Conservation (phyloP, 257 asterid genomes). For the Verbena officinalis region DNA sequence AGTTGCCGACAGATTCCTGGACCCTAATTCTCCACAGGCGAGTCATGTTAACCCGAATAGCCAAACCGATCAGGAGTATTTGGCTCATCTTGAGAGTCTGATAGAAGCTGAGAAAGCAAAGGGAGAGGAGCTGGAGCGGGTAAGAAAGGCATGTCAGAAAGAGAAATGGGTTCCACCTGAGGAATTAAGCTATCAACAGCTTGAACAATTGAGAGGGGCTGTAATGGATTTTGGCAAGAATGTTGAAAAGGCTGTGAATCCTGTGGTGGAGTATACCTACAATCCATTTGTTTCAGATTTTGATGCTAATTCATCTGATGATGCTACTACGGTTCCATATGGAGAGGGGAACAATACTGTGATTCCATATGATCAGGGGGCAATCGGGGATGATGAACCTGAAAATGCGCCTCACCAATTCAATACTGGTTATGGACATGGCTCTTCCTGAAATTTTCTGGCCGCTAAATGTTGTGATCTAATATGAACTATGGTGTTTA, state of each 20-base stretch:
- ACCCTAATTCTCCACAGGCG: neutral
- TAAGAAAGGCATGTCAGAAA: neutral
- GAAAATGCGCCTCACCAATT: neutral
- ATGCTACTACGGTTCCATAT: neutral
- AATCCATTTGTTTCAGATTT: neutral
- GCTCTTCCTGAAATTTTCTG: neutral
- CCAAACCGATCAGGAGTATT: conserved; percentile 3
- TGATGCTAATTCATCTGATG: neutral
- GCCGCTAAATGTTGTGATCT: neutral
- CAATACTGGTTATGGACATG: neutral
- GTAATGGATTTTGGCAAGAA: neutral
- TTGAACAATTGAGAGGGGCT: neutral
- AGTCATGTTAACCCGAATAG: neutral
- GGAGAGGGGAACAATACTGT: neutral
- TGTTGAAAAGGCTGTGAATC: neutral
- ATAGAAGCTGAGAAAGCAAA: conserved; percentile 22
- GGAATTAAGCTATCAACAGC: conserved; percentile 4
- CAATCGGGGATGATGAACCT: neutral
- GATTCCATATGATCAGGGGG: conserved; percentile 14
- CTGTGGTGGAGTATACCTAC: neutral
- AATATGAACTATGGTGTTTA: no score
- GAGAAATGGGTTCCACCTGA: neutral
- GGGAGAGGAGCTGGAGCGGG: conserved; percentile 16
- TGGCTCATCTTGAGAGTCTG: conserved; percentile 14
- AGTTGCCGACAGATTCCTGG: conserved; percentile 23